Percentiles rank a stretch among this genome's conserved stretches.
Evolutionary conservation across 2,329 filamentous ascomycete genomes (phyloP).

Genomic region (Aspergillus proliferans): DNA sequence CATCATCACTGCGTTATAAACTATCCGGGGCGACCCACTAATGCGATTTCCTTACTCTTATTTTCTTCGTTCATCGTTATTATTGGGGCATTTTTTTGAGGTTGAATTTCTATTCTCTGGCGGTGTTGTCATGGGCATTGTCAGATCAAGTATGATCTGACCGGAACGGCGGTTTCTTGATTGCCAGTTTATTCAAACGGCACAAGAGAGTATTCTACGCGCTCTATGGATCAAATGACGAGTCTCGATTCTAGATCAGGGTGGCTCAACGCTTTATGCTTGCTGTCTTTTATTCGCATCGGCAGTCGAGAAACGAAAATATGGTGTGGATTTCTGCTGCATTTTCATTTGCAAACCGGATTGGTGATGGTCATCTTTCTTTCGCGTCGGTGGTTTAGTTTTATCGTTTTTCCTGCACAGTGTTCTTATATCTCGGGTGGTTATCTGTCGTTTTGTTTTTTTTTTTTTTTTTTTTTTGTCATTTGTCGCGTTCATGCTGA

Average conservation of each 20-base stretch:
- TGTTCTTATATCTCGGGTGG: slow-evolving; percentile 21
- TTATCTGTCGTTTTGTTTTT: slow-evolving; percentile 15
- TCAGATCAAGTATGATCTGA: background rate
- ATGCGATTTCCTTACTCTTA: slow-evolving; percentile 16
- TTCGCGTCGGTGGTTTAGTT: slow-evolving; percentile 5
- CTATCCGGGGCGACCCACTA: slow-evolving; percentile 31
- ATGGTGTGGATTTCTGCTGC: slow-evolving; percentile 15
- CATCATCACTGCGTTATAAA: slow-evolving; percentile 24
- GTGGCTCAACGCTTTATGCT: background rate
- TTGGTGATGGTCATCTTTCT: slow-evolving; percentile 6
- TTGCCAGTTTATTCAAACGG: no score
- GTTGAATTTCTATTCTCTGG: background rate
- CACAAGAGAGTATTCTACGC: background rate
- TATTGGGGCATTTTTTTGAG: slow-evolving; percentile 1
- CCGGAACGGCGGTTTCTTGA: background rate
- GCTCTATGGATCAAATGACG: background rate
- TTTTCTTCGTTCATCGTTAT: slow-evolving; percentile 3
- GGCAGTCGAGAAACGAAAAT: slow-evolving; percentile 9
- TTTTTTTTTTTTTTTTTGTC: slow-evolving; percentile 1
- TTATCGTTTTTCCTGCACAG: slow-evolving; percentile 1
- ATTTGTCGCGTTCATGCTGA: background rate
- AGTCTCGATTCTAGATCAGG: background rate
- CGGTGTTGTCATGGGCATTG: background rate
- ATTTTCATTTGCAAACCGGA: slow-evolving; percentile 10
- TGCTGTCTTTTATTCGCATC: slow-evolving; percentile 7